Evolutionary conservation across 306 rosid genomes (phyloP), one percentile per base, ranked within the genome.

Genomic region (Trifolium repens): DNA sequence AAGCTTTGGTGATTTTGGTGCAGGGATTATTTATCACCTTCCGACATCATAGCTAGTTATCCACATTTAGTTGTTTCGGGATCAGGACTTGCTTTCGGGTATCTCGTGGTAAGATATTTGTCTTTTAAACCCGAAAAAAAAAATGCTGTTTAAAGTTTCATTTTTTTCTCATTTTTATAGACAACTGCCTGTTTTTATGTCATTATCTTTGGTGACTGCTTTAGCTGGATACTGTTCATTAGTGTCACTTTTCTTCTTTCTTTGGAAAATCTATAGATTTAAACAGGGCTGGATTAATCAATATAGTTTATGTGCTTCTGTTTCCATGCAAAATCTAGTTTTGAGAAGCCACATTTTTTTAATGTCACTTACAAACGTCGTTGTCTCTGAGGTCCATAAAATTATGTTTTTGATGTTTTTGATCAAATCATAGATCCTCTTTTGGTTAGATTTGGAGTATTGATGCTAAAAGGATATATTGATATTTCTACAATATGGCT

Each of bases 1-100:
- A 46, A 79, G 58, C 77, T 57, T 32, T 61, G 27, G 30, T 30
- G n/a, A 19, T 40, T 73, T 67, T 80, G 53, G 47, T 79, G 80
- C 84, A 92, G 99, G 99, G 89, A 91, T 78, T 89, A 87, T 79
- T 87, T 92, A 84, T 96, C 98, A 81, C 96, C 97, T 40, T 88
- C 93, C 13, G 90, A 89, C 84, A 84, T 92, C 72, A 60, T 90
- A 30, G 82, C 69, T 52, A 87, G 79, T 58, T 90, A 90, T 83
- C 98, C 93, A 77, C 96, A 92, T 88, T 86, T 96, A 79, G 91
- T 89, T 59, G 34, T 92, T 9, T 22, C 85, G 75, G 99, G 98
- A 85, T 87, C 91, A 13, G 97, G 97, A 71, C 97, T 92, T 72
- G 91, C 92, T 68, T 94, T 92, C 50, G 98, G 98, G 61, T 96